Evolutionary conservation across 2,329 filamentous ascomycete species (phyloP).

Genomic region (Fusarium sp.): DNA sequence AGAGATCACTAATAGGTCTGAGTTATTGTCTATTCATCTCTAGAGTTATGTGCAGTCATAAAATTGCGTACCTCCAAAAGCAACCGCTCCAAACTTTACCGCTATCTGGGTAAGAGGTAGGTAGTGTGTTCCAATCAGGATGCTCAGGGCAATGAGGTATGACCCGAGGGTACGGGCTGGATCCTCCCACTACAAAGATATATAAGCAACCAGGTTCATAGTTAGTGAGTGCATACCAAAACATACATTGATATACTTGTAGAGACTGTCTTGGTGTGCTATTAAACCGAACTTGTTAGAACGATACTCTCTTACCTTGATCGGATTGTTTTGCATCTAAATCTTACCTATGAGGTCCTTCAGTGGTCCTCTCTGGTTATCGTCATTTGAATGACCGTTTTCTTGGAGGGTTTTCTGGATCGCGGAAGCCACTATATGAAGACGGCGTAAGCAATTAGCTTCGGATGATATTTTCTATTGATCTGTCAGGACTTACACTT

Average conservation of each 20-base stretch:
- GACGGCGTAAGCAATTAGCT: too few species aligned
- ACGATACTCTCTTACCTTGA: not conserved
- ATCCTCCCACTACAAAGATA: slow-evolving; percentile 2
- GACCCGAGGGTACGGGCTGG: slow-evolving; percentile 1
- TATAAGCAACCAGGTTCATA: not conserved
- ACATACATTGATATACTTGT: slow-evolving; percentile 1
- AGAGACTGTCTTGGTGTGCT: slow-evolving; percentile 2
- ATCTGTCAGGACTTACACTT: too few species aligned
- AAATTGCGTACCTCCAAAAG: slow-evolving; percentile 4
- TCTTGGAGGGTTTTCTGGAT: too few species aligned
- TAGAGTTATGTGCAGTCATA: not conserved
- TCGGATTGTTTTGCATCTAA: too few species aligned
- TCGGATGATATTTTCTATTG: too few species aligned
- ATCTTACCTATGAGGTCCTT: too few species aligned
- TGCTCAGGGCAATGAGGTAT: not conserved
- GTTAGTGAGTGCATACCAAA: not conserved
- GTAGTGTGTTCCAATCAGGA: not conserved
- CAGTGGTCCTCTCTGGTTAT: too few species aligned
- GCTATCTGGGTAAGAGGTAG: not conserved
- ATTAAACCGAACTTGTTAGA: not conserved
- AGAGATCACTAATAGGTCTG: not conserved
- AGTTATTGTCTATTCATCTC: slow-evolving; percentile 4
- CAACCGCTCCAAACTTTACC: not conserved
- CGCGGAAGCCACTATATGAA: too few species aligned
- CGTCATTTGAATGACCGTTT: too few species aligned